Evolutionary conservation across 2,329 filamentous ascomycete species (phyloP).

Genomic region (Monilinia laxa): DNA sequence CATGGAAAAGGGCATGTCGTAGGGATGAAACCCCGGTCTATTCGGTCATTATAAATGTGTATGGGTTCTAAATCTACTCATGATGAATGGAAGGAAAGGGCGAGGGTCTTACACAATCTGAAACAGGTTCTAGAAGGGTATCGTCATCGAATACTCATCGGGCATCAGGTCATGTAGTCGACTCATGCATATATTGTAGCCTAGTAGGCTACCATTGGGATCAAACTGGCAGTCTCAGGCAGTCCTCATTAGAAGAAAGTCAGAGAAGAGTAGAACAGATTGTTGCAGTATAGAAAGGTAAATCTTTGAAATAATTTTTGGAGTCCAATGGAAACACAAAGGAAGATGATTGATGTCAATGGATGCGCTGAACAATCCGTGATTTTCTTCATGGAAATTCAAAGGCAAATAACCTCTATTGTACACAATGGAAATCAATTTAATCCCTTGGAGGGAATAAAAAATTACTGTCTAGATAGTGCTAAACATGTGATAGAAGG

Average conservation of each 20-base stretch:
- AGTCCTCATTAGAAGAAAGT: neutral
- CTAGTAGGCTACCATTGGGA: constrained; percentile 1
- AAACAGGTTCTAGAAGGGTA: neutral
- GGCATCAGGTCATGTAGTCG: no score
- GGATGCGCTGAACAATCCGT: neutral
- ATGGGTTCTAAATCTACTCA: no score
- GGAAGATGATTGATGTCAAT: neutral
- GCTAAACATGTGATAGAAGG: no score
- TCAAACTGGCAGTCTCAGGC: no score
- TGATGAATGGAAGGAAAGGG: no score
- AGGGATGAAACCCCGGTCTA: no score
- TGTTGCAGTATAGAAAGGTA: neutral
- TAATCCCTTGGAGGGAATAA: neutral
- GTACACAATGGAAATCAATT: neutral
- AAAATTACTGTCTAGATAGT: no score
- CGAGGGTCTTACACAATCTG: no score
- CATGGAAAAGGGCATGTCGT: no score
- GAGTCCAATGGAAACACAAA: neutral
- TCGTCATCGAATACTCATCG: neutral
- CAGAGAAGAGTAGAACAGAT: neutral
- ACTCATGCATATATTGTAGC: constrained; percentile 1
- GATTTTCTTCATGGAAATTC: neutral
- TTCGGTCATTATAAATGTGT: no score
- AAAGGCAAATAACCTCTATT: neutral
- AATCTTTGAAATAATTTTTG: no score